Conservation (phyloP, 2,329 filamentous ascomycete species). For the Aureobasidium mangrovei region DNA sequence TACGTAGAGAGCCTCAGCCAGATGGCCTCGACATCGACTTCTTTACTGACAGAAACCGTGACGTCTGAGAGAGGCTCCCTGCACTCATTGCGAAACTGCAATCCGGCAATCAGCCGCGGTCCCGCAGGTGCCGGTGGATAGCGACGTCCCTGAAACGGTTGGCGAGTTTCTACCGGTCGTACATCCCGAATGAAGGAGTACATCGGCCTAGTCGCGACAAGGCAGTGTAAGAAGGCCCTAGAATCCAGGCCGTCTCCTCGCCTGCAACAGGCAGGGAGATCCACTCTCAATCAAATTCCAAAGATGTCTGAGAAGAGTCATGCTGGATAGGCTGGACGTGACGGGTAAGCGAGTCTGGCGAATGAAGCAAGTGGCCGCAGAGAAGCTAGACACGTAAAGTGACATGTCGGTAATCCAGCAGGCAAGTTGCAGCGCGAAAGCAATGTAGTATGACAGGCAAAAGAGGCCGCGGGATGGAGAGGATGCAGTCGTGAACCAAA, state of each 20-base stretch:
- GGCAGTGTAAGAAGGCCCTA: not conserved
- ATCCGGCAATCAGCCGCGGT: slow-evolving; percentile 10
- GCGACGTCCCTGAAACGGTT: slow-evolving; percentile 12
- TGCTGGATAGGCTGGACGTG: not conserved
- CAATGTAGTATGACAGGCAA: no score
- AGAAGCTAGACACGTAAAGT: no score
- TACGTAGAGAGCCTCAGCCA: not conserved
- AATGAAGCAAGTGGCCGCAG: no score
- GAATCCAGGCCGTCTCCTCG: not conserved
- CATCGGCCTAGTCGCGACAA: not conserved
- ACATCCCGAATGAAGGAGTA: slow-evolving; percentile 10
- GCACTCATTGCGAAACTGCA: slow-evolving; percentile 10
- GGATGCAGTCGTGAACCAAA: no score
- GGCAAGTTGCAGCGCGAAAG: no score
- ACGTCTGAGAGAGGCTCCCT: slow-evolving; percentile 7
- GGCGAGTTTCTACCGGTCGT: slow-evolving; percentile 3
- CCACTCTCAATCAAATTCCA: not conserved
- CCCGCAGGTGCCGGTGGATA: slow-evolving; percentile 3
- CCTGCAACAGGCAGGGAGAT: not conserved
- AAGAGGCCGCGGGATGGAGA: no score
- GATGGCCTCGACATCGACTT: slow-evolving; percentile 2
- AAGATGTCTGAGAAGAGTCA: not conserved
- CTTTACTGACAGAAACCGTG: not conserved
- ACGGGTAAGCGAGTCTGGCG: not conserved
- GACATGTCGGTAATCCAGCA: no score